Base-by-base conservation (phyloP, 2,329 filamentous ascomycete genomes). In the Rhynchosporium secalis region DNA sequence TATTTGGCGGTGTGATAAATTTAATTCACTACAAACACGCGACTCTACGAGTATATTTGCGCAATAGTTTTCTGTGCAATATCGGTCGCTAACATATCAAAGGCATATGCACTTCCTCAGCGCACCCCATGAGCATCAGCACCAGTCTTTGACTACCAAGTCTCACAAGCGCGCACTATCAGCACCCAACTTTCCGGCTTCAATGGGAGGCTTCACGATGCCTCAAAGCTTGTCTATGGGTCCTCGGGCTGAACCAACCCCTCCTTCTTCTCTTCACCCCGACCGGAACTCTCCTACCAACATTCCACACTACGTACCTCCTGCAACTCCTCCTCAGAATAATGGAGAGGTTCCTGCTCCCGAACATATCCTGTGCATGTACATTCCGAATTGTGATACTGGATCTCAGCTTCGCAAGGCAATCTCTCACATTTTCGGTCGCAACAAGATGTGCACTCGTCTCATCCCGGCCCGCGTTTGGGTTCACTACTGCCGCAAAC, bases 371-470 rank as follows among this genome's bases (percentile, higher is more conserved):
- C 60, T 67, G 29, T 88, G 85, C 70, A 82, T 85, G 77, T 86
- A 82, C 66, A 80, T 82, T 15, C 73, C 78, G 1, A 78, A 83
- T 64, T 89, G 86, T 71, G 79, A 83, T 51, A 87, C 84, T 0
- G 80, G 80, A 3, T 86, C 84, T 4, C 80, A 84, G 60, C 81
- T 82, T 29, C 85, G 91, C 54, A 94, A 94, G 76, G 86, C 88
- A 4, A 88, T 94, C 63, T 92, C 89, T 0, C 90, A 95, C 71
- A 83, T 93, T 60, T 94, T 94, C 69, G 91, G 91, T 28, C 85
- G 91, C 43, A 95, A 95, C 79, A 95, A 95, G 76, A 80, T 83
- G 7, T 88, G 86, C 70, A 95, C 91, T 0, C 82, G 87, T 40
- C 79, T 81, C 49, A 90, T 95, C 55, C 89, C 89, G 0, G 77